Conservation (phyloP, 257 asterid genomes). For the Nyctanthes arbortristis region DNA sequence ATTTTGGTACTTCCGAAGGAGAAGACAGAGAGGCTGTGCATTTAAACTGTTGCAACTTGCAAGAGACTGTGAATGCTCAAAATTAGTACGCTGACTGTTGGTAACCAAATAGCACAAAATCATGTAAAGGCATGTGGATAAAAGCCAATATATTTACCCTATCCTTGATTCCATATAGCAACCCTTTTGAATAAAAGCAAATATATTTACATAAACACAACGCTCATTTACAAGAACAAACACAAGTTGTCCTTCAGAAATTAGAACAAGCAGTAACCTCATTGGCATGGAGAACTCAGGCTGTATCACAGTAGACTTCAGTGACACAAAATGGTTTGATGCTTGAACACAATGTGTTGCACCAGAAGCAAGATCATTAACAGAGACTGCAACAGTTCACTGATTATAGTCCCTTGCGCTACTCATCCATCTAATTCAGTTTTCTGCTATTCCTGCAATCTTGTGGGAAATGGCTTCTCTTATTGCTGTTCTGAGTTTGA, state of each 20-base stretch:
- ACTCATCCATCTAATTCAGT: conserved; percentile 52
- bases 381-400: conserved; percentile 44
- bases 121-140: no score
- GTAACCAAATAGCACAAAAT: no score
- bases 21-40: no score
- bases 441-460: conserved; percentile 54
- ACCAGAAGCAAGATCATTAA: conserved; percentile 59
- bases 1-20: no score
- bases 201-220: no score
- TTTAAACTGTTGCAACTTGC: no score
- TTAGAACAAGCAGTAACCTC: conserved; percentile 70
- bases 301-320: conserved; percentile 58
- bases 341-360: conserved; percentile 41
- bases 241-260: conserved; percentile 74
- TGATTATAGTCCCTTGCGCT: conserved; percentile 53
- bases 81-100: no score
- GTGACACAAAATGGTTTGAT: conserved; percentile 35
- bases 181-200: no score
- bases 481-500: conserved; percentile 65
- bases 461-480: conserved; percentile 48
- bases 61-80: no score
- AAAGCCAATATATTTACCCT: no score
- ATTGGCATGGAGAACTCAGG: conserved; percentile 65
- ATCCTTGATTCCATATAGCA: no score
- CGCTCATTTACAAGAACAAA: no score